Base-by-base conservation (phyloP, 371 early-diverging fungal species). In the Apophysomyces trapeziformis region DNA sequence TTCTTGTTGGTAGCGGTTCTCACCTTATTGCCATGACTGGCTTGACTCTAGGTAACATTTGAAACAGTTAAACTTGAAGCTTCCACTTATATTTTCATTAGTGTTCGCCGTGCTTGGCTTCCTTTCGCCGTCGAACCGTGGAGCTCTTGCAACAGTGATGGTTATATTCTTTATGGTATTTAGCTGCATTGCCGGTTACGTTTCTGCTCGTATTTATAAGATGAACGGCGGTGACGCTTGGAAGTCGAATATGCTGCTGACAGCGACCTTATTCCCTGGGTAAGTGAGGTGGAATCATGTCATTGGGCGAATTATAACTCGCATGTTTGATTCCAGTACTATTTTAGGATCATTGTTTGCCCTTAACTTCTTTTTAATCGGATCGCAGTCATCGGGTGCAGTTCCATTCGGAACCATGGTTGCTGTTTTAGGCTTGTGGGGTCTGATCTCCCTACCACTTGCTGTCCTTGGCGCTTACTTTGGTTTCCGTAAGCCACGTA, bases 71-170 rank as follows among this genome's bases (percentile, higher is more conserved):
- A 26, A 26, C 32, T 26, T 2, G 2, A 26, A 2, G 2, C 1
- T 26, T 16, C 21, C 13, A 37, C n/a, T 39, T 26, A 7, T 16
- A 12, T 13, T 8, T 62, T 9, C 35, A 88, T 26, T 26, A 26
- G 88, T 88, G 0, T 94, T 97, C 86, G 97, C 97, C 11, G 87
- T 93, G 6, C 85, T 97, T 36, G 98, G 98, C 13, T 96, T 97
- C 85, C 82, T 97, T 47, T 95, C 95, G 13, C 97, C 97, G 1
- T 94, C 96, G 1, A 91, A 88, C 76, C 94, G 97, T 54, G 97
- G 97, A 35, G 92, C 96, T 11, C 83, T 97, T 26, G 86, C 89
- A 0, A 96, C 96, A 2, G 90, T 94, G 47, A 90, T 91, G 83
- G 85, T 97, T 45, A 82, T 94, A 50, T 90, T 95, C 67, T 96